A percentile compares a stretch with the other conserved stretches of the same genome.
Evolutionary conservation across 164 flowering plant species (phyloP).

Genomic region (Nymphaea colorata): DNA sequence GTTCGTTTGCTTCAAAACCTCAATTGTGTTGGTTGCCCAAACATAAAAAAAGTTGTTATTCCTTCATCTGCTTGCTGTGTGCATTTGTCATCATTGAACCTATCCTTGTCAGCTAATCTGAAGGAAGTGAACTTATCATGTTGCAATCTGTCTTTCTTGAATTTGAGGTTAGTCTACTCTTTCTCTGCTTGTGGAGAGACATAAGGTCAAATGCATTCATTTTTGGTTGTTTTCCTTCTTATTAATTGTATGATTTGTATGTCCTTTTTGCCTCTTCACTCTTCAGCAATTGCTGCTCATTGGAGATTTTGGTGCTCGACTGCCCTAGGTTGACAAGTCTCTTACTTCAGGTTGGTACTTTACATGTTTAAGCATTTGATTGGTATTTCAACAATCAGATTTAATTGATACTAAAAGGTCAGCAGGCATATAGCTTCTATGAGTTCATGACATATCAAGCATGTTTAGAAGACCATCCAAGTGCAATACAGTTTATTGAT

Average conservation of each 20-base stretch:
- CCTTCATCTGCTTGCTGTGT: conserved; percentile 60
- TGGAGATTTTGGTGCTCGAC: conserved; percentile 67
- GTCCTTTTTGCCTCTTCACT: background rate
- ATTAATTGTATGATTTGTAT: background rate
- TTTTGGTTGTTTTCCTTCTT: background rate
- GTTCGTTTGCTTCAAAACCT: conserved; percentile 69
- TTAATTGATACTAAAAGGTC: background rate
- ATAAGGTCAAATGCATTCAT: background rate
- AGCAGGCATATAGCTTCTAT: no score
- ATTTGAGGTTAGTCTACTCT: conserved; percentile 48
- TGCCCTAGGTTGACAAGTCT: conserved; percentile 86
- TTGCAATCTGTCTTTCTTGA: conserved; percentile 55
- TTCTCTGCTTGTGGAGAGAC: background rate
- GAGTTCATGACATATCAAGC: no score
- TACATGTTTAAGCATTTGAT: background rate
- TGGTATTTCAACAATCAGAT: background rate
- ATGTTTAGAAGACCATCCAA: no score
- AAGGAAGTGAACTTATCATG: conserved; percentile 85
- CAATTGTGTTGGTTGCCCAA: conserved; percentile 91
- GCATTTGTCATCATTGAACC: conserved; percentile 68
- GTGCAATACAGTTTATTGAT: no score
- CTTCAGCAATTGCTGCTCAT: conserved; percentile 62
- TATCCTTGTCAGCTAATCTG: conserved; percentile 73
- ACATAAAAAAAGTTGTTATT: conserved; percentile 72
- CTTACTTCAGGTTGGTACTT: conserved; percentile 72